Evolutionary conservation across 2,329 filamentous ascomycete genomes (phyloP).

Genomic region (Phialemonium atrogriseum): DNA sequence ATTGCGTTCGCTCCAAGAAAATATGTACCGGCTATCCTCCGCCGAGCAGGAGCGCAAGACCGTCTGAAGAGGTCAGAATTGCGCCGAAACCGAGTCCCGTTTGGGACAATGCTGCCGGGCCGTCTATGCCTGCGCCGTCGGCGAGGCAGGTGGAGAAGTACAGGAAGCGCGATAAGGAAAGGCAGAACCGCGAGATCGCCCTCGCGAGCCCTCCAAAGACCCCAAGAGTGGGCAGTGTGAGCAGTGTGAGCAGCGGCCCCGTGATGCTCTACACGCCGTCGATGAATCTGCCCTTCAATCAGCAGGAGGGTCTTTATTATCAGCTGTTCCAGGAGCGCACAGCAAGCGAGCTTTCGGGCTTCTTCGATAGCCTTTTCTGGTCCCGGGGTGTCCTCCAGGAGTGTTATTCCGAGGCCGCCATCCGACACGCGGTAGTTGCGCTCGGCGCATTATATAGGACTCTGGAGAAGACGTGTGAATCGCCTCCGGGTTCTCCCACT

Average conservation of each 20-base stretch:
- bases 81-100: slow-evolving; percentile 35
- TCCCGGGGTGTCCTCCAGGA: slow-evolving; percentile 53
- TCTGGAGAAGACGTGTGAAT: slow-evolving; percentile 47
- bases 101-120: slow-evolving; percentile 10
- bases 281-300: slow-evolving; percentile 37
- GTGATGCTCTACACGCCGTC: slow-evolving; percentile 32
- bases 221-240: slow-evolving; percentile 10
- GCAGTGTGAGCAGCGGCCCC: too few species aligned
- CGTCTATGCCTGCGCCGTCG: slow-evolving; percentile 13
- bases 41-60: slow-evolving; percentile 37
- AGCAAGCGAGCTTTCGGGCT: slow-evolving; percentile 55
- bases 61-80: slow-evolving; percentile 39
- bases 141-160: slow-evolving; percentile 13
- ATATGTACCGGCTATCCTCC: slow-evolving; percentile 55
- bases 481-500: slow-evolving; percentile 37
- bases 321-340: slow-evolving; percentile 54
- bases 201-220: slow-evolving; percentile 24
- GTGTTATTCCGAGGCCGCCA: slow-evolving; percentile 52
- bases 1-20: slow-evolving; percentile 52
- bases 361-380: slow-evolving; percentile 61
- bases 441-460: slow-evolving; percentile 61
- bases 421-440: slow-evolving; percentile 58
- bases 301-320: slow-evolving; percentile 51
- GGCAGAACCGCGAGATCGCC: neutral
- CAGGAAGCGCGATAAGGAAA: slow-evolving; percentile 19